Evolutionary conservation across 2,329 filamentous ascomycete genomes (phyloP).

Genomic region (Anthostomella pinea): DNA sequence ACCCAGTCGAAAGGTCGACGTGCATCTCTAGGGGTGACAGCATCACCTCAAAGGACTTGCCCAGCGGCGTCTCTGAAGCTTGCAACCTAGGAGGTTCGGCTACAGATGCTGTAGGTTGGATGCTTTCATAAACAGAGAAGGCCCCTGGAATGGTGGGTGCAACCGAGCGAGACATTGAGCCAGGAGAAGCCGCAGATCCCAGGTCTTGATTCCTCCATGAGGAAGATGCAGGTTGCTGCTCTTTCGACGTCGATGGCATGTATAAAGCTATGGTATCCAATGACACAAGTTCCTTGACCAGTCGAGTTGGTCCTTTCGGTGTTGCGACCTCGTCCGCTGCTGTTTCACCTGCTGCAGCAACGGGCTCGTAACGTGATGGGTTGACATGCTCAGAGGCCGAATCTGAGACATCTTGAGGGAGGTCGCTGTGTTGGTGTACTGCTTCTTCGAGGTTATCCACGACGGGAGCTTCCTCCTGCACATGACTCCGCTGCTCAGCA

Average conservation of each 20-base stretch:
- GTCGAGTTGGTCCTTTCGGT: constrained; percentile 50
- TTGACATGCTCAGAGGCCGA: neutral
- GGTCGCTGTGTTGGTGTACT: constrained; percentile 11
- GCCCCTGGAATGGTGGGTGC: constrained; percentile 58
- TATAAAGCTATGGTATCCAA: constrained; percentile 53
- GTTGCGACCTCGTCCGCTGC: constrained; percentile 43
- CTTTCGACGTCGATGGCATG: constrained; percentile 46
- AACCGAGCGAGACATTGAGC: constrained; percentile 27
- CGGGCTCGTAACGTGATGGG: neutral
- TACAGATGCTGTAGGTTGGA: constrained; percentile 22
- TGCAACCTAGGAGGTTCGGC: constrained; percentile 8
- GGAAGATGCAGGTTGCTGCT: constrained; percentile 43
- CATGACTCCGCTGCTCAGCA: neutral
- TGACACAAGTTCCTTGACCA: constrained; percentile 54
- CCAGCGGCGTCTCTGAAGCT: constrained; percentile 16
- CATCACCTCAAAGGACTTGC: constrained; percentile 45
- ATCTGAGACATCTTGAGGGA: constrained; percentile 9
- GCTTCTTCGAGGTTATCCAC: constrained; percentile 25
- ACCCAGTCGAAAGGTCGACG: constrained; percentile 57
- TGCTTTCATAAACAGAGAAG: constrained; percentile 50
- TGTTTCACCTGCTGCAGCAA: constrained; percentile 9
- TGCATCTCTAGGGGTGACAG: constrained; percentile 51
- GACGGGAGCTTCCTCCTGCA: constrained; percentile 3
- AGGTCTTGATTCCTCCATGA: constrained; percentile 10
- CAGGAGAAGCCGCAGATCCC: constrained; percentile 4